A percentile compares a stretch with the other conserved stretches of the same genome.
These are phyloP conservation scores for Chaetomium strumarium DNA, from an alignment of 2,329 filamentous ascomycete genomes.

Conservation along the genomic window DNA sequence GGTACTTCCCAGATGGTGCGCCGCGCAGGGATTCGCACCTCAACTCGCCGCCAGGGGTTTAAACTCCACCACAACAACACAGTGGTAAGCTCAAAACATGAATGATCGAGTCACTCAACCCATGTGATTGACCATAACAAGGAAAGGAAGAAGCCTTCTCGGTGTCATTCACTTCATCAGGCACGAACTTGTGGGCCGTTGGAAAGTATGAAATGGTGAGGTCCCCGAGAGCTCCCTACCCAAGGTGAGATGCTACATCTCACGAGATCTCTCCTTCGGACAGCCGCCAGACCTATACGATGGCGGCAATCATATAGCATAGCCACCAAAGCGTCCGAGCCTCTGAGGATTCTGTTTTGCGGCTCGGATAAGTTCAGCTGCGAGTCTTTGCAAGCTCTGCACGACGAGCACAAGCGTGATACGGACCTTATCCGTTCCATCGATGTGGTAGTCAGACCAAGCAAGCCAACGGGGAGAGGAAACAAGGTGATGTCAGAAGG, in stretches of 20 bases:
- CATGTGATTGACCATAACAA: too few relatives aligned
- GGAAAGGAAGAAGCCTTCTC: too few relatives aligned
- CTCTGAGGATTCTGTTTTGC: conserved; percentile 84
- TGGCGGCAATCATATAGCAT: conserved; percentile 6
- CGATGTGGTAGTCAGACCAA: conserved; percentile 76
- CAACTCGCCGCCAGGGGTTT: too few relatives aligned
- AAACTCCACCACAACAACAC: too few relatives aligned
- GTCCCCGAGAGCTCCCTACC: not conserved
- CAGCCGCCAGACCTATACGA: not conserved
- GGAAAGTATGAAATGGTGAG: too few relatives aligned
- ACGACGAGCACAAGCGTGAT: conserved; percentile 49
- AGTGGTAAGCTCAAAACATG: too few relatives aligned
- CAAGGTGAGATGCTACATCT: conserved; percentile 2
- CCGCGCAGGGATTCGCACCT: too few relatives aligned
- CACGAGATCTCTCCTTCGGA: not conserved
- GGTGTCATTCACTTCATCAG: too few relatives aligned
- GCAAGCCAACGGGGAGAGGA: conserved; percentile 72
- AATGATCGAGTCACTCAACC: too few relatives aligned
- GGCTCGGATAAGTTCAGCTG: conserved; percentile 90
- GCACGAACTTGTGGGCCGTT: too few relatives aligned
- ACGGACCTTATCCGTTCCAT: conserved; percentile 63
- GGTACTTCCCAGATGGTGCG: too few relatives aligned
- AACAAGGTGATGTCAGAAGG: conserved; percentile 62
- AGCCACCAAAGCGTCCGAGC: conserved; percentile 37
- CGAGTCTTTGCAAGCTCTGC: conserved; percentile 64